Conservation (phyloP, 306 rosid genomes). For the Adenanthera pavonina region DNA sequence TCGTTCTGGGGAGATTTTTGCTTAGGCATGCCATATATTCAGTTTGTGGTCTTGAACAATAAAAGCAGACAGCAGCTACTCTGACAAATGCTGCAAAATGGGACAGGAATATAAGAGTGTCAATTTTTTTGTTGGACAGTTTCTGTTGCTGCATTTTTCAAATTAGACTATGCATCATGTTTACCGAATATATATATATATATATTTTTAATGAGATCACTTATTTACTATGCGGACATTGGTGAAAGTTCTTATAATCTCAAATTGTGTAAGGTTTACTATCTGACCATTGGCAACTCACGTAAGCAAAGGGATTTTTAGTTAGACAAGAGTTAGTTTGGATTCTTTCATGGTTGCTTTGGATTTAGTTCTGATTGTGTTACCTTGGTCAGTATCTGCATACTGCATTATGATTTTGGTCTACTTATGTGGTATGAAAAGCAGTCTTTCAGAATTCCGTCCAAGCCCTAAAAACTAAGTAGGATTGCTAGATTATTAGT, state of each 20-base stretch:
- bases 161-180: neutral
- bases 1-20: neutral
- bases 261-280: constrained; percentile 8
- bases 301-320: neutral
- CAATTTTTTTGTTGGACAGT: neutral
- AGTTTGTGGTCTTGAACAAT: neutral
- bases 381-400: neutral
- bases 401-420: constrained; percentile 7
- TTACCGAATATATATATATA: neutral
- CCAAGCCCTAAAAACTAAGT: neutral
- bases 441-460: neutral
- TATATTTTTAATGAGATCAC: neutral
- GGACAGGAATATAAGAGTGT: neutral
- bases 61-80: neutral
- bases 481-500: neutral
- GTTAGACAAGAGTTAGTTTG: constrained; percentile 5
- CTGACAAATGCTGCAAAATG: neutral
- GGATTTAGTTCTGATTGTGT: constrained; percentile 6
- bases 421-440: constrained; percentile 26
- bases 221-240: neutral
- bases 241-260: constrained; percentile 3
- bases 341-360: constrained; percentile 34
- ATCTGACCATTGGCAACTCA: neutral
- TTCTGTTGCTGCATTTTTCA: neutral
- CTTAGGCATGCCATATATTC: neutral